Percentiles rank a stretch among this genome's conserved stretches.
Conservation (phyloP, 345 rosid species). For the Eucalyptus curtisii region DNA sequence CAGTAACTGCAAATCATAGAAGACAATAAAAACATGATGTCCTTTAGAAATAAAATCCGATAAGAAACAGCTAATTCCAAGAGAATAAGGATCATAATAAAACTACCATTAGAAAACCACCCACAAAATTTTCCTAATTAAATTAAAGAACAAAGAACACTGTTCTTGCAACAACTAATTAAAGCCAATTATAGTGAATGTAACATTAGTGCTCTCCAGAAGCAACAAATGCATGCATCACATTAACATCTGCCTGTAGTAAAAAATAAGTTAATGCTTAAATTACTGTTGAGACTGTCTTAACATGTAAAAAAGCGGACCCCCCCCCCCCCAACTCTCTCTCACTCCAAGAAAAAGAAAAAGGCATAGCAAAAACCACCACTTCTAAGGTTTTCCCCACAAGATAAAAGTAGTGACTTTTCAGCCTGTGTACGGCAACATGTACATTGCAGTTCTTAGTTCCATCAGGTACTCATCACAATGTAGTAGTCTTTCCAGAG, state of each 20-base stretch:
- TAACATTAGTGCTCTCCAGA: neutral
- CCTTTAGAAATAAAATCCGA: neutral
- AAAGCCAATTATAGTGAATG: neutral
- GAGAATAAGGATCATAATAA: neutral
- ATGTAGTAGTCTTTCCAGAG: neutral
- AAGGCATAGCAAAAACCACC: neutral
- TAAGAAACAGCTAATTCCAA: neutral
- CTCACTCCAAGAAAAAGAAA: neutral
- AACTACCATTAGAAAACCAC: neutral
- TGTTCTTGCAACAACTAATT: neutral
- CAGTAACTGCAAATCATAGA: constrained; percentile 9
- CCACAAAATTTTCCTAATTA: neutral
- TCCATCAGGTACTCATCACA: neutral
- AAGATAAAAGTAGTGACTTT: neutral
- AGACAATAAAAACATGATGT: neutral
- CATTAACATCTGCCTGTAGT: neutral
- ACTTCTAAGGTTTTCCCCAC: neutral
- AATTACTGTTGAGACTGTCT: neutral
- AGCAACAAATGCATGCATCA: neutral
- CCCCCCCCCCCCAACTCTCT: neutral
- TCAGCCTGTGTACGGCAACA: neutral
- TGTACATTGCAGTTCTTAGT: neutral
- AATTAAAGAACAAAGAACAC: neutral
- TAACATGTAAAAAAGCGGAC: neutral
- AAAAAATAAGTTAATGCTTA: neutral